phyloP scores from a whole-genome alignment of 208 protist genomes.

The Strigomonas culicis region DNA sequence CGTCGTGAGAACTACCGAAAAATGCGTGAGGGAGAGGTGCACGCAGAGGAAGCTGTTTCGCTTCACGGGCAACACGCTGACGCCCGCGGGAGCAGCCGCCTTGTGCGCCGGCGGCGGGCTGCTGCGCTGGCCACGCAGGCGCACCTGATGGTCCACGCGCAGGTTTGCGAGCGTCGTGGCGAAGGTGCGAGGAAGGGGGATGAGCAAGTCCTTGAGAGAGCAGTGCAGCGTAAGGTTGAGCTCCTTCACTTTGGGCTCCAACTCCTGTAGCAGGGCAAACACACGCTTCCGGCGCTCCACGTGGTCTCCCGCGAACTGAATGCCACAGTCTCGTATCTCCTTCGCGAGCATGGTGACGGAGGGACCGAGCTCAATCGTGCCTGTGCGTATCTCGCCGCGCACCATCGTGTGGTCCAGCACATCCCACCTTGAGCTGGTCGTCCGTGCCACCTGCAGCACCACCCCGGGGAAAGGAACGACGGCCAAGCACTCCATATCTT shows the following conservation, averaged over 20 bases:
- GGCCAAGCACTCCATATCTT: constrained; percentile 39
- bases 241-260: constrained; percentile 35
- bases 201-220: constrained; percentile 51
- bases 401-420: constrained; percentile 40
- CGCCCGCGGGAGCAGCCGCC: background rate
- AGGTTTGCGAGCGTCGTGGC: constrained; percentile 22
- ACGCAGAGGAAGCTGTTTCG: constrained; percentile 29
- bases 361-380: constrained; percentile 67
- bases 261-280: constrained; percentile 24
- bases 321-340: constrained; percentile 60
- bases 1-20: constrained; percentile 62
- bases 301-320: constrained; percentile 21
- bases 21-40: constrained; percentile 56
- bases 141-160: constrained; percentile 24
- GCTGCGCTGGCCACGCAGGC: constrained; percentile 14
- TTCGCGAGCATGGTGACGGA: constrained; percentile 58
- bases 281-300: constrained; percentile 24
- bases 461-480: constrained; percentile 57
- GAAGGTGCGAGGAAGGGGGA: constrained; percentile 69
- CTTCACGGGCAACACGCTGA: background rate
- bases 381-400: constrained; percentile 56
- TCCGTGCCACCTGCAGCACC: constrained; percentile 25
- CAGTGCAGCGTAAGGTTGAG: constrained; percentile 30
- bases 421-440: constrained; percentile 4
- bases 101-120: background rate